Base-by-base conservation (phyloP, 768 basidiomycete species). In the Cyclocybe aegerita region DNA sequence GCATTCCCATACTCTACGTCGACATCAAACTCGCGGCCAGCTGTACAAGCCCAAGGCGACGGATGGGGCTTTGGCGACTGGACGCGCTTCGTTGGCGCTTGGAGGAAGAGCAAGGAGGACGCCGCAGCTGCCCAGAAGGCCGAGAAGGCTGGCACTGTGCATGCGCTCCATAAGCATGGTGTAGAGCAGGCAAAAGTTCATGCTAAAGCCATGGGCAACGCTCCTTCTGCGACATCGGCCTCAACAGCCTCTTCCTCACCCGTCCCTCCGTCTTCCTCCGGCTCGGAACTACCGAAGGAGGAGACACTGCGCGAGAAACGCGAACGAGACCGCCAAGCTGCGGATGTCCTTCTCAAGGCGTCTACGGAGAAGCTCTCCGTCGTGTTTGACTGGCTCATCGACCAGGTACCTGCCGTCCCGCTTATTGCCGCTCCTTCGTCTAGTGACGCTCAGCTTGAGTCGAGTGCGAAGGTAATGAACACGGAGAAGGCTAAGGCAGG, bases 361-460 rank as follows among this genome's bases (percentile, higher is more conserved):
- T 86, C 88, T 23, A 86, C 87, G 3, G 88, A 87, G 50, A 83
- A 80, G 56, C 67, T 91, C 4, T 88, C 86, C 2, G 79, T 78
- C 3, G 86, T 90, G 30, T 79, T 92, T 55, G 88, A 90, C 62
- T 91, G 89, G 88, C 67, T 91, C 14, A 77, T 84, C 17, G 88
- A 92, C 30, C 83, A 84, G 58, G 81, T 85, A 11, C 85, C 86
- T 2, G 61, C 70, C 32, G 38, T 39, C 38, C 14, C 38, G 11
- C 38, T 12, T 17, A 39, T 17, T 4, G 7, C 56, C 65, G n/a
- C 39, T 37, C 8, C 50, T 65, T 34, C 36, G 39, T 32, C 44
- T 55, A 32, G 43, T 17, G 39, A 53, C 53, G n/a, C 30, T 30
- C 42, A 33, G 56, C 56, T 39, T 50, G 44, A 34, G 57, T 48